Base-by-base conservation (phyloP, 2,329 filamentous ascomycete species). In the Hypoxylon sp. region DNA sequence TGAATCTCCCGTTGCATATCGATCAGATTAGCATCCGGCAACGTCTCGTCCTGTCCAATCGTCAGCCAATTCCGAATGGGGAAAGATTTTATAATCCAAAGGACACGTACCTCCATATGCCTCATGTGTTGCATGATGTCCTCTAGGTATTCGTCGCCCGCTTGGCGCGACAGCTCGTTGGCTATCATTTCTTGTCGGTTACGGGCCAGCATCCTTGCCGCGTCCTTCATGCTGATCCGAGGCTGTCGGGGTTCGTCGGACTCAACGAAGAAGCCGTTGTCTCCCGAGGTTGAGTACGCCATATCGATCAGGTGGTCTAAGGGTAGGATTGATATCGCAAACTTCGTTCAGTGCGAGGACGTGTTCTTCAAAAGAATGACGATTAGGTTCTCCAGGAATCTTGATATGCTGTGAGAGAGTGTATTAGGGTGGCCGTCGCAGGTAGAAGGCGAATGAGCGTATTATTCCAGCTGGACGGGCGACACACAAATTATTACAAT, bases 1-100 rank as follows among this genome's bases (percentile, higher is more conserved):
- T 98, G 93, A 69, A 99, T 98, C 85, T 99, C 96, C 71, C 94
- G 93, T 81, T 99, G 96, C 80, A 98, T 97, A 79, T 99, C 96
- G 78, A 99, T 99, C 33, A 96, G 93, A 79, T 95, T 95, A 78
- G 97, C 95, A 79, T 99, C 96, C 56, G 96, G 93, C 70, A 98
- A 84, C 26, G 96, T 98, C 80, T 96, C 91, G 75, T 90, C 87
- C 86, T 87, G 54, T 50, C 18, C 1, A 22, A n/a, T 11, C 26
- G 64, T 73, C 45, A 74, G 72, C 36, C 32, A 36, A 8, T 18
- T 2, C 26, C 7, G 20, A 51, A 45, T 50, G 24, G 18, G 18
- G 20, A 24, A 52, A 3, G 57, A 16, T 22, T 44, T 36, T n/a
- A 26, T 18, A 56, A 33, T 22, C 8, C 40, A 51, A n/a, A 61